phyloP scores from a whole-genome alignment of 805 yeast species.

The Priceomyces haplophilus region DNA sequence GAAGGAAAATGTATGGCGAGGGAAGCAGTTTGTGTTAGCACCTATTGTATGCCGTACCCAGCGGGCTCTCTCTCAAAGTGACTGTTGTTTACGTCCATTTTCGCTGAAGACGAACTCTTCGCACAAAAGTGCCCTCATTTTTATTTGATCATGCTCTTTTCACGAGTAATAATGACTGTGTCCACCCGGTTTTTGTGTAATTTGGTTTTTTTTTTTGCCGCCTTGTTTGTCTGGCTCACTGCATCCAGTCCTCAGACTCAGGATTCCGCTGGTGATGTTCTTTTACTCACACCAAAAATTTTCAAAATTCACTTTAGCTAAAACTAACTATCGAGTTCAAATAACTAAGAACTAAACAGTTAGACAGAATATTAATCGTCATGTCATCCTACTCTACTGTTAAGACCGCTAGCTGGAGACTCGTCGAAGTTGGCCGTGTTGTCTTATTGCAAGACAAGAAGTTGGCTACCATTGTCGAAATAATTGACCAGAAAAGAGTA shows the following conservation, averaged over 20 bases:
- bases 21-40: too few species aligned
- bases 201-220: background rate
- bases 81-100: too few species aligned
- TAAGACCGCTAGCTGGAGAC: constrained; percentile 98
- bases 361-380: background rate
- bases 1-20: too few species aligned
- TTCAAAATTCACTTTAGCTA: background rate
- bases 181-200: background rate
- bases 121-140: constrained; percentile 3
- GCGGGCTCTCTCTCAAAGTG: too few species aligned
- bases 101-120: too few species aligned
- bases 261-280: background rate
- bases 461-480: constrained; percentile 96
- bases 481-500: constrained; percentile 99
- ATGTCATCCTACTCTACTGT: constrained; percentile 57
- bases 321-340: background rate
- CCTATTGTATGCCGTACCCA: too few species aligned
- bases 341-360: background rate
- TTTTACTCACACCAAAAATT: background rate
- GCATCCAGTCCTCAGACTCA: background rate
- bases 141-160: background rate
- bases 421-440: constrained; percentile 98
- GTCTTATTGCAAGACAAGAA: constrained; percentile 83
- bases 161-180: background rate
- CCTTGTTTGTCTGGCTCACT: background rate